Evolutionary conservation across 768 basidiomycete species (phyloP), one percentile per base, ranked within the genome.

Genomic region (Phlebiopsis gigantea): DNA sequence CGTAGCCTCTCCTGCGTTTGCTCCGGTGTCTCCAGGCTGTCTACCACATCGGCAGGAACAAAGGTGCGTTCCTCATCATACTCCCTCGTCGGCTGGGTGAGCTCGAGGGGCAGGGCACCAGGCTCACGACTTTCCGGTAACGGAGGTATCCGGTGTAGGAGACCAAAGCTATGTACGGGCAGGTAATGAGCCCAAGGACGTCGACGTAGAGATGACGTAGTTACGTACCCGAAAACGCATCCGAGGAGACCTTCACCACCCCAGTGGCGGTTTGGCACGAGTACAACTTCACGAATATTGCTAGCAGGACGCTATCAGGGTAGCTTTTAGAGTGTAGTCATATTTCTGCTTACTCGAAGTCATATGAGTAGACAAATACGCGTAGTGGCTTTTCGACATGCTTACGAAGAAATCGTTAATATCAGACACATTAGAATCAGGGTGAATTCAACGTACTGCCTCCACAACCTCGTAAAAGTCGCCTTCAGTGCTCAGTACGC

Each of bases 391-490:
- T 94, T 64, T 98, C 95, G 48, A 93, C 79, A 70, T 98, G 93
- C 91, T 97, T 25, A 49, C 22, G 12, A 28, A 12, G 17, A 2
- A n/a, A 29, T 19, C 26, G 28, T 29, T 29, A 21, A 19, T n/a
- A n/a, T 10, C 29, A 26, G 26, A 29, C 29, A 30, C 29, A 15
- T 15, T 48, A 30, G 26, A n/a, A 29, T 9, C 9, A 21, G 14
- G 8, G 25, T 14, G 19, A 54, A 52, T 52, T 51, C n/a, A 21
- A 70, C 89, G 62, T 68, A 92, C 93, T 26, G 87, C 84, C 74
- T 97, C 96, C 41, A 98, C 93, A 8, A 98, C 77, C 56, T 96
- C 92, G 69, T 98, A 98, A 64, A 99, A 98, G 66, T 98, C 97
- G 56, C 88, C 88, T 72, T 99, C 96, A 7, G 90, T 86, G 59